These are phyloP conservation scores for Aspergillus puulaauensis DNA, from an alignment of 2,329 filamentous ascomycete species.

Conservation along the genomic window DNA sequence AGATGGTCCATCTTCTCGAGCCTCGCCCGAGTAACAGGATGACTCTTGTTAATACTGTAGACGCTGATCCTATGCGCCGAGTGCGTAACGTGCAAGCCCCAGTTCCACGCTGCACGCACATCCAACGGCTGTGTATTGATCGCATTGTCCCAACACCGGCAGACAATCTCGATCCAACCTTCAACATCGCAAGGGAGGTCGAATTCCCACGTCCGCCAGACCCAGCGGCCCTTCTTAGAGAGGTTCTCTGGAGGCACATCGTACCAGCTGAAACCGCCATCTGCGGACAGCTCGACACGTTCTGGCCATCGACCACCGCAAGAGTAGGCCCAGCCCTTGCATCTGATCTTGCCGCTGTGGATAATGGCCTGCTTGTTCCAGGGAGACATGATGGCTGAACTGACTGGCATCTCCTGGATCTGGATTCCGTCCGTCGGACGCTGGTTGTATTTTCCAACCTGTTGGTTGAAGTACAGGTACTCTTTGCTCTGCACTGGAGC, in stretches of 20 bases:
- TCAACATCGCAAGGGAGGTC: not conserved
- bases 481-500: conserved; percentile 59
- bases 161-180: not conserved
- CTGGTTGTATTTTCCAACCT: not conserved
- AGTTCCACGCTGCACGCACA: not conserved
- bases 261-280: not conserved
- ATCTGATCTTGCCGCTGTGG: not conserved
- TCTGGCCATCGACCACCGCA: not conserved
- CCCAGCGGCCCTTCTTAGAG: not conserved
- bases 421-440: not conserved
- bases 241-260: not conserved
- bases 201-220: not conserved
- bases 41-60: not conserved
- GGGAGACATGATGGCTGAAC: not conserved
- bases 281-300: not conserved
- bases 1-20: not conserved
- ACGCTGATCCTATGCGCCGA: not conserved
- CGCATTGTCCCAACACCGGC: not conserved
- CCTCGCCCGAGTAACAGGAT: not conserved
- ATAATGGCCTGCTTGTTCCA: not conserved
- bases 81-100: not conserved
- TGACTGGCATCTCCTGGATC: not conserved
- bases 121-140: not conserved
- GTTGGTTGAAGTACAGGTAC: not conserved
- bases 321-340: not conserved